phyloP scores from a whole-genome alignment of 2,329 filamentous ascomycete genomes.

The Pseudocercospora ulei region DNA sequence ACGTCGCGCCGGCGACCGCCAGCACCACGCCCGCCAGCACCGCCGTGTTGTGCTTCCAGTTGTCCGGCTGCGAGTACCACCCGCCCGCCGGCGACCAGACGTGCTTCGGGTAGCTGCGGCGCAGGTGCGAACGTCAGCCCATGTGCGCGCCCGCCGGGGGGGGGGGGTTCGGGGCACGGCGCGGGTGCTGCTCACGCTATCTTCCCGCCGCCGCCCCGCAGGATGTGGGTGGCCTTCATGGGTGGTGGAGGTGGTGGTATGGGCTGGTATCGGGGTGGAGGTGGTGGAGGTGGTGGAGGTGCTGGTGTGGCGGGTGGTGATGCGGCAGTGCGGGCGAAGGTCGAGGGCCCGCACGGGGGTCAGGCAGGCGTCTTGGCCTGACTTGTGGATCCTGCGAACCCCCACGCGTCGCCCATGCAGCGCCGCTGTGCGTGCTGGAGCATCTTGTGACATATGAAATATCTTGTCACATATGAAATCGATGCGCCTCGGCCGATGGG shows the following conservation, averaged over 20 bases:
- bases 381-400: conserved; percentile 1
- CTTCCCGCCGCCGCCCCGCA: conserved; percentile 66
- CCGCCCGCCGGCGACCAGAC: conserved; percentile 98
- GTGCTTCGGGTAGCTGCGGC: conserved; percentile 47
- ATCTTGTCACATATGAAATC: conserved; percentile 34
- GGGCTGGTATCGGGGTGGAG: conserved; percentile 10
- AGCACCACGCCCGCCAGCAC: conserved; percentile 60
- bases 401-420: conserved; percentile 4
- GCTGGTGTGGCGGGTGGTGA: conserved; percentile 17
- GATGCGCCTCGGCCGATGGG: conserved; percentile 51
- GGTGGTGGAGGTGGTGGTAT: conserved; percentile 16
- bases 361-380: no score
- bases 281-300: conserved; percentile 11
- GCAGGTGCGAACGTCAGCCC: conserved; percentile 18
- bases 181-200: conserved; percentile 49
- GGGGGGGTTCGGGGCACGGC: no score
- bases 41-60: conserved; percentile 90
- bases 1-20: conserved; percentile 58
- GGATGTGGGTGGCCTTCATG: conserved; percentile 30
- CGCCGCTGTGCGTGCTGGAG: conserved; percentile 3
- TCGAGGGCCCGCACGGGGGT: conserved; percentile 11
- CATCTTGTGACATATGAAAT: no score
- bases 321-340: conserved; percentile 9
- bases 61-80: conserved; percentile 89
- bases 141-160: conserved; percentile 10